Percentiles rank a stretch among this genome's conserved stretches.
Evolutionary conservation across 768 basidiomycete species (phyloP).

Genomic region (Termitomyces titanicus): DNA sequence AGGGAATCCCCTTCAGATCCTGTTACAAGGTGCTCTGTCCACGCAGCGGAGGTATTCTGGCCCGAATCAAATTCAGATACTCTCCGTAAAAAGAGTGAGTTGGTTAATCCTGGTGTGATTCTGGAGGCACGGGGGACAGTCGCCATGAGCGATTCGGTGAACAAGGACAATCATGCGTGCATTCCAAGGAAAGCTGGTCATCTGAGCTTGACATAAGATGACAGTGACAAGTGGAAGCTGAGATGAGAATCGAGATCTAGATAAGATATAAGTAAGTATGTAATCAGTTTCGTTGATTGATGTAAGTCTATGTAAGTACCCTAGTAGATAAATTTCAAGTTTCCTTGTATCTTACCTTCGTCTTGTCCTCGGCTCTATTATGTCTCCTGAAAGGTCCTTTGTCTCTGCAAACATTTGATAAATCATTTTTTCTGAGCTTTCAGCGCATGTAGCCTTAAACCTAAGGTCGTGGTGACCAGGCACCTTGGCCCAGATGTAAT

Average conservation of each 20-base stretch:
- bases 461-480: conserved; percentile 54
- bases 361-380: neutral
- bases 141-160: conserved; percentile 7
- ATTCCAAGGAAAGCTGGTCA: neutral
- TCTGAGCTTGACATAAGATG: neutral
- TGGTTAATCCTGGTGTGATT: conserved; percentile 8
- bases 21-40: conserved; percentile 60
- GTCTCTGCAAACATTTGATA: neutral
- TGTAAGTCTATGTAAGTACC: too few species aligned
- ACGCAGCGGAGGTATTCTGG: conserved; percentile 73
- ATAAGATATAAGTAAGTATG: too few species aligned
- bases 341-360: neutral
- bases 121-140: conserved; percentile 17
- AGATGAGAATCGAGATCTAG: too few species aligned
- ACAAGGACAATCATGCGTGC: neutral
- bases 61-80: conserved; percentile 68
- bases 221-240: too few species aligned
- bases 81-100: conserved; percentile 19
- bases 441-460: conserved; percentile 3
- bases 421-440: neutral
- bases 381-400: conserved; percentile 4
- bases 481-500: conserved; percentile 63
- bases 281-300: too few species aligned
- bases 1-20: conserved; percentile 36
- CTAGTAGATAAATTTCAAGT: too few species aligned